Evolutionary conservation across 352 stramenopile species (phyloP), one percentile per base, ranked within the genome.

Genomic region (Globisporangium cederbergense): DNA sequence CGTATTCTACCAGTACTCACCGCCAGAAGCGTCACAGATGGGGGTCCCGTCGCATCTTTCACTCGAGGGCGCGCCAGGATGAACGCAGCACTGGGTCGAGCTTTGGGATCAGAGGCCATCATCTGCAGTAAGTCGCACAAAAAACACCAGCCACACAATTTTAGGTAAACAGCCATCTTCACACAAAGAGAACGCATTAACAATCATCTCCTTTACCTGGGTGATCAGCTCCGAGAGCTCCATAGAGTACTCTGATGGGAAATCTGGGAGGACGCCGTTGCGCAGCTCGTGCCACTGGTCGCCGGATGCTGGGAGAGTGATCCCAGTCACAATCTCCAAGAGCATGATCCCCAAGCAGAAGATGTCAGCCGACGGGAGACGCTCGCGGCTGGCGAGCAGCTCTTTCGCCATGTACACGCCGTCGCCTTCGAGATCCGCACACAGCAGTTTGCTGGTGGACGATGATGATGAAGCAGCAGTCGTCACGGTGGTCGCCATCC

Each of bases 351-450:
- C 61, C 1, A 99, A 72, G 25, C 93, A 98, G 66, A 98, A 99
- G n/a, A 99, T 95, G 59, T 99, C 97, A 2, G 89, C 88, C 0
- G 81, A 90, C 16, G 89, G 81, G 34, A 79, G 73, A 25, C 86
- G 74, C 18, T 84, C 71, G 40, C 74, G 67, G 51, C 73, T 88
- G 3, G 76, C 81, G 32, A 98, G 78, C n/a, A 98, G 75, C 70
- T 98, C 91, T 64, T 90, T 91, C 1, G 90, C 81, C 77, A 98
- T 97, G 73, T 98, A 98, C 43, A 81, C 74, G 16, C 88, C 89
- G 73, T 99, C 96, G n/a, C 95, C 96, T 74, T 99, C 95, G 52
- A 96, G 85, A 0, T 98, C 88, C 6, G 81, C 22, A 25, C 22
- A 71, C 38, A 40, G 30, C 42, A 46, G 30, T 47, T 63, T 50